A percentile compares a stretch with the other conserved stretches of the same genome.
phyloP scores from a whole-genome alignment of 2,329 filamentous ascomycete species.

The Colletotrichum sp. region DNA sequence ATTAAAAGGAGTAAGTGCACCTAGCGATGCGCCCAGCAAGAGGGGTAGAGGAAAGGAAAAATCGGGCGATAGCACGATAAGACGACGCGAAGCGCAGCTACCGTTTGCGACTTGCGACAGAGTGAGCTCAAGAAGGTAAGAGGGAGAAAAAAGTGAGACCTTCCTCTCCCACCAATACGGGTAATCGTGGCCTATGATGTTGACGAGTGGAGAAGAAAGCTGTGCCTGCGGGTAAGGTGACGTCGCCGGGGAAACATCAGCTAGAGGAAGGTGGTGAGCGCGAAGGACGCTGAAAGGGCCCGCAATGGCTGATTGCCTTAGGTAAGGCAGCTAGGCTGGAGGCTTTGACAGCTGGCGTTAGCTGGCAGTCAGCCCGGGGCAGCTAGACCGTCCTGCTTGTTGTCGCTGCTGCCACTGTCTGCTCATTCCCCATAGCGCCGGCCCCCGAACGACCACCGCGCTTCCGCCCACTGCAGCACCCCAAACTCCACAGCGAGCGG shows the following conservation, averaged over 20 bases:
- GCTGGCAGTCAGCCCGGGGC: neutral
- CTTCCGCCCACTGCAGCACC: neutral
- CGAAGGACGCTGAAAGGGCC: neutral
- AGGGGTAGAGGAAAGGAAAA: neutral
- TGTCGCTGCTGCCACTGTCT: neutral
- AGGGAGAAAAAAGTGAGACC: conserved; percentile 6
- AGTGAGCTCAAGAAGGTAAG: conserved; percentile 2
- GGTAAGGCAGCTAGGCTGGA: neutral
- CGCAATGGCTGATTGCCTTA: neutral
- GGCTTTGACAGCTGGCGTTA: rapidly evolving
- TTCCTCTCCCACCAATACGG: neutral
- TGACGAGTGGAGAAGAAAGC: conserved; percentile 14
- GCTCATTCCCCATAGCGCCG: neutral
- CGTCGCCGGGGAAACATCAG: conserved; percentile 24
- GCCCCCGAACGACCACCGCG: neutral
- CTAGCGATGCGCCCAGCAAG: neutral
- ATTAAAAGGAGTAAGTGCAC: neutral
- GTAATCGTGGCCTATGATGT: conserved; percentile 12
- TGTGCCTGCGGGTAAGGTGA: conserved; percentile 16
- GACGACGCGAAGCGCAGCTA: neutral
- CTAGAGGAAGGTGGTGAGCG: conserved; percentile 8
- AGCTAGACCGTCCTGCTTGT: neutral
- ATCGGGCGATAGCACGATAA: neutral
- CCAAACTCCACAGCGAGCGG: conserved; percentile 13
- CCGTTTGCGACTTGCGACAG: conserved; percentile 17